These are phyloP conservation scores for Arthrobotrys musiformis DNA, from an alignment of 2,329 filamentous ascomycete genomes.

Conservation along the genomic window DNA sequence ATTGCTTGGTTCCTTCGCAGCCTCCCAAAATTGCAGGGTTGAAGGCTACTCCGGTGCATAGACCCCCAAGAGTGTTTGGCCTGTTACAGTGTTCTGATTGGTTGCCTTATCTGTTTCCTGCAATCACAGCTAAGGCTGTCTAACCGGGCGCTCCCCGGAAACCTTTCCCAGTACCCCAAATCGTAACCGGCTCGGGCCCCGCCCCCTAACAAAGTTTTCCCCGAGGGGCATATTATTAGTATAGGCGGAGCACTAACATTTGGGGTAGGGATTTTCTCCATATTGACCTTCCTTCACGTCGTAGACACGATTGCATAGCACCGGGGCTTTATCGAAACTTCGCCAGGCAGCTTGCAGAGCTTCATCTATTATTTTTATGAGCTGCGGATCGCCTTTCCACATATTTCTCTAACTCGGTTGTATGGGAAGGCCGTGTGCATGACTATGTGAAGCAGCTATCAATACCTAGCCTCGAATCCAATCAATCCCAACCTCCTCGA, in stretches of 20 bases:
- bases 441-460: not conserved
- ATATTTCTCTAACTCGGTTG: conserved; percentile 30
- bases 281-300: conserved; percentile 39
- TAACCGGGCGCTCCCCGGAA: conserved; percentile 21
- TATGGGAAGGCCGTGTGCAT: conserved; percentile 10
- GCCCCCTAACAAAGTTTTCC: conserved; percentile 3
- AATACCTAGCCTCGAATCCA: too few relatives aligned
- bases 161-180: not conserved
- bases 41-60: conserved; percentile 18
- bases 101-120: conserved; percentile 22
- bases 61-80: conserved; percentile 44
- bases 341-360: conserved; percentile 40
- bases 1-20: conserved; percentile 33
- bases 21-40: conserved; percentile 46
- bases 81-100: conserved; percentile 18
- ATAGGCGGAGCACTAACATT: conserved; percentile 53
- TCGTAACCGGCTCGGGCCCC: not conserved
- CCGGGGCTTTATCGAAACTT: conserved; percentile 51
- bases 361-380: conserved; percentile 12
- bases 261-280: conserved; percentile 53
- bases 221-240: conserved; percentile 46
- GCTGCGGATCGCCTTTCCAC: conserved; percentile 44
- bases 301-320: conserved; percentile 51
- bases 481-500: conserved; percentile 15
- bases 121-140: conserved; percentile 31